These are phyloP conservation scores for Pichia sp. DNA, from an alignment of 1,139 yeast genomes.

Conservation along the genomic window DNA sequence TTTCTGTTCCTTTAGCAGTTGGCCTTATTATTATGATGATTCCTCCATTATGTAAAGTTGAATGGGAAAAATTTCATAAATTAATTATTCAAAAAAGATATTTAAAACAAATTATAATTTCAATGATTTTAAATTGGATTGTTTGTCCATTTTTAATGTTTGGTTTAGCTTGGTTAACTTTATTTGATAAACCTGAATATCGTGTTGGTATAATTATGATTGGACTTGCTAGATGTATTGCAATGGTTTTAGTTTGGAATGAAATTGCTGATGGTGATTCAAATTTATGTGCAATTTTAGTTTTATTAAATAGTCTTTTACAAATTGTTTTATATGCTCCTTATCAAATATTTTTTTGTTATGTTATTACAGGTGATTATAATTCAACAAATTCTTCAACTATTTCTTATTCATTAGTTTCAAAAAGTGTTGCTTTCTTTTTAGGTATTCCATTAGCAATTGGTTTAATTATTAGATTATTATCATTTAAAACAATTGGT, in stretches of 20 bases:
- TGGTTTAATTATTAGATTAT: constrained; percentile 40
- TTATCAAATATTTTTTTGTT: constrained; percentile 42
- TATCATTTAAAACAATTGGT: constrained; percentile 29
- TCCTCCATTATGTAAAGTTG: constrained; percentile 51
- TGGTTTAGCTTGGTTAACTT: constrained; percentile 49
- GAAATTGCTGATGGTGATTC: constrained; percentile 49
- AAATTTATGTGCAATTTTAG: constrained; percentile 47
- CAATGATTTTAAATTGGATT: constrained; percentile 49
- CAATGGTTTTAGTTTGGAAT: constrained; percentile 62
- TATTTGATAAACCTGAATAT: constrained; percentile 45
- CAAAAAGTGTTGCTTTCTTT: constrained; percentile 46
- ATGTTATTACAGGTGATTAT: constrained; percentile 30
- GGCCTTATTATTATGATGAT: constrained; percentile 55
- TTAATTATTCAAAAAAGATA: constrained; percentile 26
- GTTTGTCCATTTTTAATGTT: constrained; percentile 54
- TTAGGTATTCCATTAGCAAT: constrained; percentile 49
- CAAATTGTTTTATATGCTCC: constrained; percentile 55
- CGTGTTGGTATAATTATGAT: constrained; percentile 53
- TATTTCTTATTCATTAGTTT: constrained; percentile 38
- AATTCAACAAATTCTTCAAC: constrained; percentile 16
- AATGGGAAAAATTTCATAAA: constrained; percentile 39
- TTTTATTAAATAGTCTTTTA: constrained; percentile 45
- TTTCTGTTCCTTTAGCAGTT: constrained; percentile 43
- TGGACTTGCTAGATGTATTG: constrained; percentile 57
- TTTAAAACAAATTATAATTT: constrained; percentile 34